Base-by-base conservation (phyloP, 768 basidiomycete species). In the Suillus cothurnatus region DNA sequence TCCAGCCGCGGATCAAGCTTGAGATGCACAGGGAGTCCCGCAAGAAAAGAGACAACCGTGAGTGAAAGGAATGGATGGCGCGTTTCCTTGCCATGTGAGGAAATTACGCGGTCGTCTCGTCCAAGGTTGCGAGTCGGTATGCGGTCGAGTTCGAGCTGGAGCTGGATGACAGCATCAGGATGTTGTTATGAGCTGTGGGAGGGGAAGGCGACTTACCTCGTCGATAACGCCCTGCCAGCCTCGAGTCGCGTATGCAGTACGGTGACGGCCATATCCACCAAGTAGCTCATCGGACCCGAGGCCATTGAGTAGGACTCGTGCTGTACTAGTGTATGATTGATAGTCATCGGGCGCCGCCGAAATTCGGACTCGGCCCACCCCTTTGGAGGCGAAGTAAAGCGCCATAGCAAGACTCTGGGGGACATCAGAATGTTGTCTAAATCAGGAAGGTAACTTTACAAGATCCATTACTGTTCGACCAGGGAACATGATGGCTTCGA, bases 271-370 rank as follows among this genome's bases (percentile, higher is more conserved):
- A 75, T 99, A 99, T 1, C 97, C 97, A 3, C 95, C 97, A 6
- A 99, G 81, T 47, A 98, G 82, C 74, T 99, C 97, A 73, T 99
- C 97, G 1, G 97, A 93, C 0, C 97, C 97, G 8, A 99, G 81
- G 1, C 97, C 97, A 67, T 88, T 96, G 31, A 99, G 79, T 11
- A 98, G 79, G 0, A 99, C 95, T 52, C 87, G 85, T 0, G 97
- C 94, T 9, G 82, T 75, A 67, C 91, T 95, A 0, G 78, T 82
- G 76, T 97, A 97, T 8, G 81, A 78, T 39, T 60, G 69, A 38
- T 71, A 69, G 28, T 52, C 49, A 23, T 71, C 70, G 3, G 83
- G 76, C 5, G 80, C 73, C 1, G 77, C 74, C 15, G 71, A 59
- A 14, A 69, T 69, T 38, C 84, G 81, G 0, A 92, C 71, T 58